A percentile compares a stretch with the other conserved stretches of the same genome.
Conservation (phyloP, 2,329 filamentous ascomycete species). For the Stagonosporopsis tanaceti region DNA sequence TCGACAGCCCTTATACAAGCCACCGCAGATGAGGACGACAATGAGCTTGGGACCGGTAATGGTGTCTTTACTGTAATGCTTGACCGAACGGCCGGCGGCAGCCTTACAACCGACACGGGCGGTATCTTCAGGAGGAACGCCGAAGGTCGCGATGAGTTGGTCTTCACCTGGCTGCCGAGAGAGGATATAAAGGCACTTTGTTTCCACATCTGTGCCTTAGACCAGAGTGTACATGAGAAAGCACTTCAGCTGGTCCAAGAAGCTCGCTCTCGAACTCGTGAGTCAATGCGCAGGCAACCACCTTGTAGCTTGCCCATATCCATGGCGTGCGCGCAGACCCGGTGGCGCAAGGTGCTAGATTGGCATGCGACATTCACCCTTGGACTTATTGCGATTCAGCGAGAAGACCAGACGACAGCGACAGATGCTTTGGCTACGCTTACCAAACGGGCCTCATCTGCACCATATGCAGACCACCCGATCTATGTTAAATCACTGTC, state of each 20-base stretch:
- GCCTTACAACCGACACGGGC: constrained; percentile 52
- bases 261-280: constrained; percentile 60
- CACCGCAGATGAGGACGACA: constrained; percentile 64
- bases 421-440: constrained; percentile 33
- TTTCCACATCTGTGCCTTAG: constrained; percentile 65
- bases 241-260: constrained; percentile 65
- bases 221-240: constrained; percentile 64
- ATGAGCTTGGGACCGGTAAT: constrained; percentile 41
- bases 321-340: constrained; percentile 52
- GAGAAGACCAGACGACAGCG: constrained; percentile 70
- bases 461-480: constrained; percentile 51
- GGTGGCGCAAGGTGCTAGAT: constrained; percentile 71
- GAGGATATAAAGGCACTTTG: constrained; percentile 67
- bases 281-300: constrained; percentile 37
- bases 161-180: constrained; percentile 67
- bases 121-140: constrained; percentile 52
- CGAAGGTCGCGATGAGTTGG: constrained; percentile 54
- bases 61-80: constrained; percentile 54
- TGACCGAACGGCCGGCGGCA: constrained; percentile 43
- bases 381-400: constrained; percentile 72
- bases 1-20: constrained; percentile 54
- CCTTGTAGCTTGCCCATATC: constrained; percentile 34
- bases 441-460: constrained; percentile 47
- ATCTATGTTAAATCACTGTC: constrained; percentile 63
- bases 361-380: constrained; percentile 76